Percentiles rank a stretch among this genome's conserved stretches.
Conservation (phyloP, 306 rosid genomes). For the Cucumis cinereus region DNA sequence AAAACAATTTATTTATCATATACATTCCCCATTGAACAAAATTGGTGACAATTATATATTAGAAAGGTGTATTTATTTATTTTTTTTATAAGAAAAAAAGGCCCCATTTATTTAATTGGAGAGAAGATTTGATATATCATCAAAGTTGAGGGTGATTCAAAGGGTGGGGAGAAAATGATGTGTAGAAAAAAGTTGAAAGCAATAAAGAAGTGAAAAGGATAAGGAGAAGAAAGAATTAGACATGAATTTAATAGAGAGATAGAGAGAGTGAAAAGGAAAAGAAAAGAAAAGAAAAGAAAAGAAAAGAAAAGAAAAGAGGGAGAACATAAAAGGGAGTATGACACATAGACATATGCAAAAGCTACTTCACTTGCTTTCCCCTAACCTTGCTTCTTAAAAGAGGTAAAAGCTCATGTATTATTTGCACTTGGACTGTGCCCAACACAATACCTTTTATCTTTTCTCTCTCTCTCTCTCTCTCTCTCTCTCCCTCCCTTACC, state of each 20-base stretch:
- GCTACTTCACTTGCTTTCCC: slow-evolving; percentile 13
- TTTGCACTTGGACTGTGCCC: slow-evolving; percentile 1
- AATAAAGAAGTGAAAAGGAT: slow-evolving; percentile 22
- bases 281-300: not conserved
- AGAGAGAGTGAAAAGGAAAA: not conserved
- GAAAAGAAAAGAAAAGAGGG: not conserved
- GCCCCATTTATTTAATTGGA: slow-evolving; percentile 17
- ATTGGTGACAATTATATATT: slow-evolving; percentile 15
- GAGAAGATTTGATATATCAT: slow-evolving; percentile 18
- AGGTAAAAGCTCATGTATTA: not conserved
- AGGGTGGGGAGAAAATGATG: slow-evolving; percentile 27
- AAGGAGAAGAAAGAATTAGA: slow-evolving; percentile 20
- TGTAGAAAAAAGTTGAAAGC: slow-evolving; percentile 11
- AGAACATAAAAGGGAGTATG: not conserved
- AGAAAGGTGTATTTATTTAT: slow-evolving; percentile 1
- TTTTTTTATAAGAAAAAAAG: slow-evolving; percentile 7
- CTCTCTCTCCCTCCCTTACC: not conserved
- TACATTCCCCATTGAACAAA: slow-evolving; percentile 12
- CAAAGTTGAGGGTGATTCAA: slow-evolving; percentile 31
- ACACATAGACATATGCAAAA: not conserved
- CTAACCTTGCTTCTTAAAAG: slow-evolving; percentile 10
- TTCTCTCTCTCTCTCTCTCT: not conserved
- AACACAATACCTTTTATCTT: not conserved
- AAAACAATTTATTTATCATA: not conserved
- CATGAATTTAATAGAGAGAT: slow-evolving; percentile 1